phyloP scores from a whole-genome alignment of 257 asterid genomes.

The Solanum peruvianum region DNA sequence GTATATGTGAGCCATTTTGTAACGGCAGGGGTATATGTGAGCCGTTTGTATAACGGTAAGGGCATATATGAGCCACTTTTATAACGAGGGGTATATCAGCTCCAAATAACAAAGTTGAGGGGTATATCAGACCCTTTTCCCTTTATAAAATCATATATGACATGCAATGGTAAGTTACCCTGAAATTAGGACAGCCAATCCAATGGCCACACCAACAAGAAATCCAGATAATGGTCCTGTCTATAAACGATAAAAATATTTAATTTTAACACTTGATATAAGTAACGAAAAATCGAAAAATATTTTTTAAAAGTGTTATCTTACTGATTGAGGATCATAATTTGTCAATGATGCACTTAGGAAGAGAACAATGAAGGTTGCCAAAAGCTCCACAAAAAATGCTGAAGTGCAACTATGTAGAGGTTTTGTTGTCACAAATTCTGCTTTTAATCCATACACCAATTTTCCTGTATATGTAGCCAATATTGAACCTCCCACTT shows the following conservation, averaged over 20 bases:
- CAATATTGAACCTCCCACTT: slow-evolving; percentile 59
- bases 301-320: not conserved
- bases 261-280: not conserved
- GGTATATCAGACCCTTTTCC: too few relatives aligned
- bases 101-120: too few relatives aligned
- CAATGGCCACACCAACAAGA: slow-evolving; percentile 60
- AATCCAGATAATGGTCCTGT: slow-evolving; percentile 42
- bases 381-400: slow-evolving; percentile 60
- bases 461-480: slow-evolving; percentile 43
- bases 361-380: slow-evolving; percentile 63
- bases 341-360: slow-evolving; percentile 46
- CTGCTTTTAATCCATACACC: slow-evolving; percentile 49
- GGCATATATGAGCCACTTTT: too few relatives aligned
- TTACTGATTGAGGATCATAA: slow-evolving; percentile 38
- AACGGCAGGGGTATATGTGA: too few relatives aligned
- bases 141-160: not conserved
- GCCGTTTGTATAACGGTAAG: too few relatives aligned
- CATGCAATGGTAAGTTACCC: slow-evolving; percentile 31
- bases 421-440: slow-evolving; percentile 57
- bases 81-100: too few relatives aligned
- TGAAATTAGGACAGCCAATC: slow-evolving; percentile 71
- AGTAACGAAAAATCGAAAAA: not conserved
- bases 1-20: too few relatives aligned
- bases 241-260: slow-evolving; percentile 18
- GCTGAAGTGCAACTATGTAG: slow-evolving; percentile 49